A percentile compares a stretch with the other conserved stretches of the same genome.
Conservation (phyloP, 768 basidiomycete genomes). For the Suillus fuscotomentosus region DNA sequence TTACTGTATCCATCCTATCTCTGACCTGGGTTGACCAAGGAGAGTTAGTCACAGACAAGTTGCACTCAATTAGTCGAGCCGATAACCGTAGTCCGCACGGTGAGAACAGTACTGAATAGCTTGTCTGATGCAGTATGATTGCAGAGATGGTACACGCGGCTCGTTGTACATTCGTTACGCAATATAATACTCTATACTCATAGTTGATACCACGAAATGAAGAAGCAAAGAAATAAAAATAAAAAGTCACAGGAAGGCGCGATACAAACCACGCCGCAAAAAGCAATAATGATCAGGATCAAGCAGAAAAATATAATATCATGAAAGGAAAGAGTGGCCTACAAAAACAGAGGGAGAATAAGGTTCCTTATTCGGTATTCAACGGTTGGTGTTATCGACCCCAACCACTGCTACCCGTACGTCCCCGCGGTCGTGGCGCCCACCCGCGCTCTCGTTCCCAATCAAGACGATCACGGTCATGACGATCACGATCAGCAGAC, state of each 20-base stretch:
- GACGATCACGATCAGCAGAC: conserved; percentile 49
- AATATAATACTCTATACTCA: conserved; percentile 4
- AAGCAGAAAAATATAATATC: conserved; percentile 8
- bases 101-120: background rate
- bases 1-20: conserved; percentile 59
- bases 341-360: conserved; percentile 2
- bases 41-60: conserved; percentile 42
- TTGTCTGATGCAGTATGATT: background rate
- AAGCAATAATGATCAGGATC: conserved; percentile 34
- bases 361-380: conserved; percentile 7
- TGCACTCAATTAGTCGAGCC: background rate
- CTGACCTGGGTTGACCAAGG: conserved; percentile 62
- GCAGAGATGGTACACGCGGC: conserved; percentile 1
- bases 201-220: background rate
- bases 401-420: conserved; percentile 37
- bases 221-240: conserved; percentile 9
- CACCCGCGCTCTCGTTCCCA: conserved; percentile 30
- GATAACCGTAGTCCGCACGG: background rate
- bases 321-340: background rate
- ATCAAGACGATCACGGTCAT: conserved; percentile 39
- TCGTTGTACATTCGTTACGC: conserved; percentile 11
- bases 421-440: conserved; percentile 28
- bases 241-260: background rate
- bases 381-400: conserved; percentile 19
- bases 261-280: conserved; percentile 13